Evolutionary conservation across 1,139 yeast genomes (phyloP), one percentile per base, ranked within the genome.

Genomic region (Yamadazyma taylorii): DNA sequence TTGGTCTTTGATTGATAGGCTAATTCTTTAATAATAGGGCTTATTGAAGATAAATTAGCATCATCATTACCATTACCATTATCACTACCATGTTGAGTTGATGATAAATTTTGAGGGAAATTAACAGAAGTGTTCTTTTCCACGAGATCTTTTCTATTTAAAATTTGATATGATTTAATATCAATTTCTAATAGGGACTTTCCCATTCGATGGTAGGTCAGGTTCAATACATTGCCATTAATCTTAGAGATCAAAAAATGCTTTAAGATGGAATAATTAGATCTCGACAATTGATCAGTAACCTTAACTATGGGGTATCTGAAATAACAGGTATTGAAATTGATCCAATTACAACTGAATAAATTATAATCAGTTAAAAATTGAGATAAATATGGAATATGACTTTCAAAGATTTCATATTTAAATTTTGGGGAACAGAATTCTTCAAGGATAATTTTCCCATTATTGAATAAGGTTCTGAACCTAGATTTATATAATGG

Each of bases 281-380:
- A 4, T n/a, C 5, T 19, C 15, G 23, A 19, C 4, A 19, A 6
- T 8, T 19, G 5, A 15, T 34, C 26, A 10, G 14, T 11, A 7
- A 22, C 26, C 7, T 47, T 42, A 5, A 68, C 42, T 2, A 75
- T 33, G 0, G 81, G 80, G 8, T 54, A 49, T 33, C 80, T 50
- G 54, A 73, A 72, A 38, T 56, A 64, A 30, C 60, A 55, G 2
- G 51, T 36, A 23, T 47, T 40, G 41, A 74, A 38, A 16, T 70
- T 63, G 25, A 92, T 45, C 89, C 94, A 85, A 5, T 84, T 82
- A 58, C 97, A 87, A 0, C 96, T 95, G 56, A 75, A 87, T 26
- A 90, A 61, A 52, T 90, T 90, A 59, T 74, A 88, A 53, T 94
- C 98, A 0, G 87, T 70, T 28, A 87, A 60, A 53, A 92, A 88